Base-by-base conservation (phyloP, 192 early-diverging fungal genomes). In the Backusella mclennaniae region DNA sequence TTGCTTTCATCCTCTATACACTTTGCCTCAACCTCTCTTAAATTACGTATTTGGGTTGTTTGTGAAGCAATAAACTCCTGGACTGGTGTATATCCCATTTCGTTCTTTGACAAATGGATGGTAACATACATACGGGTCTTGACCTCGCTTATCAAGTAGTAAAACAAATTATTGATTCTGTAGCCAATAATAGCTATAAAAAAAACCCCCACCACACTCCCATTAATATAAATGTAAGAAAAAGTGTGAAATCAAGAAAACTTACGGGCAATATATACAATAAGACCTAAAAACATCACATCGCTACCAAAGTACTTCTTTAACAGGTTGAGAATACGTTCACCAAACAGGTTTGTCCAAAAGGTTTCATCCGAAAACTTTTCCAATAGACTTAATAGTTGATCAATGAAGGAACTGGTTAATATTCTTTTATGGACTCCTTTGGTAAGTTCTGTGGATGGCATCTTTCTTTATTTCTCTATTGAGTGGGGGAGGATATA, bases 181-280 rank as follows among this genome's bases (percentile, higher is more conserved):
- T 44, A 26, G 29, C 59, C 41, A 6, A 78, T 9, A 19, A 73
- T 52, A 36, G 77, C 77, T 78, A 56, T 6, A 17, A 33, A 26
- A 63, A 35, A 26, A 31, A 29, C 14, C 4, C 3, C 33, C 33
- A 26, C 26, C 26, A 26, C 26, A 26, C 33, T 33, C 0, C 12
- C 4, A 9, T 56, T 59, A 56, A 41, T 49, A 42, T 26, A 33
- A 53, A 26, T 15, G 4, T n/a, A 44, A 15, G 42, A 35, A 0
- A 14, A 49, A 21, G n/a, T 29, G 19, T 23, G 2, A 17, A 49
- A 35, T 0, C 11, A 38, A 59, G 1, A 17, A n/a, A n/a, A 69
- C 77, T 79, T 79, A 79, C 77, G 67, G 23, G 67, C 46, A 52
- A 73, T 19, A 59, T 79, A 79, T 3, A 70, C 66, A 23, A 73